Base-by-base conservation (phyloP, 2,329 filamentous ascomycete species). In the Verticillium albo-atrum region DNA sequence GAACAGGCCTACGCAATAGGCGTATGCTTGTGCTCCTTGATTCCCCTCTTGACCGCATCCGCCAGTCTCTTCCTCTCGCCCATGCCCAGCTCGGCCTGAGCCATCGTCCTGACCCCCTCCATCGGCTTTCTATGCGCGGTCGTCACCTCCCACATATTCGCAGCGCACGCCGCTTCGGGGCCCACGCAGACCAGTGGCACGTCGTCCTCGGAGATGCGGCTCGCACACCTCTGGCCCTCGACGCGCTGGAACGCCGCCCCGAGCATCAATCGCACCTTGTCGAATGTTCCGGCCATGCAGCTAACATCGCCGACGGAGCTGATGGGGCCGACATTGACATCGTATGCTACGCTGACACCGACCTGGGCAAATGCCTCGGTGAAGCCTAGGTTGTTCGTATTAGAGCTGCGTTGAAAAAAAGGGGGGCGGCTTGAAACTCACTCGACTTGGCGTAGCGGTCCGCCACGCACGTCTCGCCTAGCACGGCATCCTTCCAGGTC, bases 121-220 rank as follows among this genome's bases (percentile, higher is more conserved):
- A 17, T 53, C 14, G 7, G 17, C 50, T 3, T 28, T 26, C 50
- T 30, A 7, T 53, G 50, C 5, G 14, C 20, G 9, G 26, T 3
- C 25, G 25, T 30, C 25, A n/a, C 14, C 26, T 30, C 50, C 50
- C 10, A 27, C 20, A 28, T n/a, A 9, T n/a, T 23, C n/a, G n/a
- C 6, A 1, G 42, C n/a, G 42, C n/a, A 50, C 10, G 42, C 7
- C n/a, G n/a, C 14, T 5, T 50, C 42, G n/a, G 42, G 20, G 42
- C 70, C 69, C 1, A 68, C 73, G 72, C 75, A 78, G 62, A 78
- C 6, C 3, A 27, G 12, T 26, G 42, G 42, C 42, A 50, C 42
- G 20, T 53, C 25, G 51, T 28, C 51, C 14, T 53, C 25, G 10
- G 25, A 14, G 25, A 53, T 53, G 12, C 50, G 25, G 25, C 50